A percentile compares a stretch with the other conserved stretches of the same genome.
Evolutionary conservation across 768 basidiomycete genomes (phyloP).

Genomic region (Sistotremastrum niveocremeum): DNA sequence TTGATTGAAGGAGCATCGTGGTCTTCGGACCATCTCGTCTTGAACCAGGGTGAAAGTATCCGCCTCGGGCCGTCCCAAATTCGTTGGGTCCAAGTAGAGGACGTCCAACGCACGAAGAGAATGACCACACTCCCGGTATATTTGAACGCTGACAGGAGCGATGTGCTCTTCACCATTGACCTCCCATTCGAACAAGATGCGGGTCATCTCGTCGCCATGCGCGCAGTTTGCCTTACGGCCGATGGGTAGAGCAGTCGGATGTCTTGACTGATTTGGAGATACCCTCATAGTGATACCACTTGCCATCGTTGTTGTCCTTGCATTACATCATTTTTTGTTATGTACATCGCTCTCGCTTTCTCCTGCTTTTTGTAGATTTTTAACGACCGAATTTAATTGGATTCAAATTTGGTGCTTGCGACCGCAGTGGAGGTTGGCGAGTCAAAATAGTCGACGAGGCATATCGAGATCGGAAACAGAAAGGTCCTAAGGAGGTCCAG

Average conservation of each 20-base stretch:
- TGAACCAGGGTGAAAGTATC: constrained; percentile 78
- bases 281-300: too few species aligned
- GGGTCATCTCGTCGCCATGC: constrained; percentile 62
- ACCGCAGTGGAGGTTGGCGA: too few species aligned
- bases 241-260: constrained; percentile 31
- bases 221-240: constrained; percentile 85
- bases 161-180: constrained; percentile 83
- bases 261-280: too few species aligned
- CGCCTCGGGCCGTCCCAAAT: constrained; percentile 72
- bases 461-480: too few species aligned
- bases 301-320: too few species aligned
- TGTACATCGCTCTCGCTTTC: too few species aligned
- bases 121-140: constrained; percentile 83
- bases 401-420: too few species aligned
- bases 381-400: too few species aligned
- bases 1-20: constrained; percentile 80
- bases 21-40: constrained; percentile 48
- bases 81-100: constrained; percentile 60
- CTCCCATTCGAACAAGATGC: constrained; percentile 62
- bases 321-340: too few species aligned
- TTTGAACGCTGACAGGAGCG: constrained; percentile 78
- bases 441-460: too few species aligned
- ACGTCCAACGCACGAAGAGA: constrained; percentile 16
- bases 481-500: too few species aligned
- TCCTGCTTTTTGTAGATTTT: too few species aligned